A percentile compares a stretch with the other conserved stretches of the same genome.
Evolutionary conservation across 441 rosid species (phyloP).

Genomic region (Macaranga tanarius): DNA sequence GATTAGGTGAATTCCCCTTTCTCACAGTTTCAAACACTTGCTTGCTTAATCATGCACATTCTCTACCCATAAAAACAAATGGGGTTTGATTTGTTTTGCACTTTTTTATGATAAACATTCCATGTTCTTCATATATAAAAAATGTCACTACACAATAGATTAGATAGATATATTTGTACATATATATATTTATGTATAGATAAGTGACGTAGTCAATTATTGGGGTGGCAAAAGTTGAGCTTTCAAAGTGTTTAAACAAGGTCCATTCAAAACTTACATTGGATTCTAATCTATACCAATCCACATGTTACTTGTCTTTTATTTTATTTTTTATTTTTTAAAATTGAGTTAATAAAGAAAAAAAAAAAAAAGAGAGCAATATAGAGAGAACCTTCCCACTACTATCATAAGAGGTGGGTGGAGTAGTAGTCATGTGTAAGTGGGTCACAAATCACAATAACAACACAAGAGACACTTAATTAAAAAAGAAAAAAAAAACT

Average conservation of each 20-base stretch:
- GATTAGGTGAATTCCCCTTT: slow-evolving; percentile 34
- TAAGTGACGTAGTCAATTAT: slow-evolving; percentile 43
- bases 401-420: slow-evolving; percentile 35
- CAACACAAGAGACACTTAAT: neutral
- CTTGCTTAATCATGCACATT: slow-evolving; percentile 19
- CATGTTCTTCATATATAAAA: neutral
- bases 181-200: neutral
- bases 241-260: slow-evolving; percentile 20
- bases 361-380: slow-evolving; percentile 22
- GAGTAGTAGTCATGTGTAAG: slow-evolving; percentile 27
- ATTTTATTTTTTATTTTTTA: too few relatives aligned
- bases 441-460: slow-evolving; percentile 29
- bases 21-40: slow-evolving; percentile 17
- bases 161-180: neutral
- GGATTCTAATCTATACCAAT: slow-evolving; percentile 53
- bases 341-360: slow-evolving; percentile 14
- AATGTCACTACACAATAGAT: slow-evolving; percentile 6
- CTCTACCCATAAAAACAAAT: neutral
- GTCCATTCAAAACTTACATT: slow-evolving; percentile 46
- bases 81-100: neutral
- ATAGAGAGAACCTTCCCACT: slow-evolving; percentile 34
- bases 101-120: neutral
- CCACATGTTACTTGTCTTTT: slow-evolving; percentile 41
- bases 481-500: too few relatives aligned
- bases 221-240: slow-evolving; percentile 27